Percentiles rank a stretch among this genome's conserved stretches.
Conservation (phyloP, 768 basidiomycete genomes). For the Kwoniella sp. region DNA sequence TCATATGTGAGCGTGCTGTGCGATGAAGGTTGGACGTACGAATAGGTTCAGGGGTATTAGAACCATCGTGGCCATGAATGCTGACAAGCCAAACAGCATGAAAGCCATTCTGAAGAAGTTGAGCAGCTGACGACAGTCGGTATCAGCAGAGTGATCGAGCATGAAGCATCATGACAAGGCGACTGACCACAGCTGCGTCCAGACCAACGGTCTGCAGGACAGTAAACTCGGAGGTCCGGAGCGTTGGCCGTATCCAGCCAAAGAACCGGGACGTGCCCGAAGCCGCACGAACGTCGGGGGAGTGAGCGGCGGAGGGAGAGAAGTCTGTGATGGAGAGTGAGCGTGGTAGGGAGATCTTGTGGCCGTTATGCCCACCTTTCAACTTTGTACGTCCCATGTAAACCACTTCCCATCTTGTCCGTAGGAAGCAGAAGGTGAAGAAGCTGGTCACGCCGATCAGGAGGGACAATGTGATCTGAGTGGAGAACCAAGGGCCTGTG, state of each 20-base stretch:
- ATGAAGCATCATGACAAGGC: background rate
- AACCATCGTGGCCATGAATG: constrained; percentile 72
- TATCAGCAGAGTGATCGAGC: constrained; percentile 1
- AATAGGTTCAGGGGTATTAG: constrained; percentile 94
- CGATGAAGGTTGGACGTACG: constrained; percentile 54
- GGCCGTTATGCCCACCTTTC: constrained; percentile 60
- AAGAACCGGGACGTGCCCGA: constrained; percentile 57
- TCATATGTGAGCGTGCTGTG: constrained; percentile 29
- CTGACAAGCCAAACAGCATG: constrained; percentile 80
- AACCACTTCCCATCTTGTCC: constrained; percentile 80
- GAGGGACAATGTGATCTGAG: constrained; percentile 74
- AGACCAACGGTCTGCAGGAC: constrained; percentile 93
- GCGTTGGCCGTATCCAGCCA: constrained; percentile 93
- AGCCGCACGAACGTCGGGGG: constrained; percentile 15
- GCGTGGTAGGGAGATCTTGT: background rate
- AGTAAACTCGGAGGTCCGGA: constrained; percentile 83
- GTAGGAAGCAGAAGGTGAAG: constrained; percentile 78
- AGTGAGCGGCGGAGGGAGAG: constrained; percentile 34
- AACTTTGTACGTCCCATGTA: constrained; percentile 92
- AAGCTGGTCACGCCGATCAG: constrained; percentile 75
- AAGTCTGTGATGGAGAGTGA: constrained; percentile 20
- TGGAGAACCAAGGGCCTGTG: constrained; percentile 88
- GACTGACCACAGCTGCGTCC: constrained; percentile 87
- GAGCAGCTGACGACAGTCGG: constrained; percentile 62
- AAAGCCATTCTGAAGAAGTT: constrained; percentile 96